Evolutionary conservation across 371 early-diverging fungal genomes (phyloP), one percentile per base, ranked within the genome.

Genomic region (Mortierella sp.): DNA sequence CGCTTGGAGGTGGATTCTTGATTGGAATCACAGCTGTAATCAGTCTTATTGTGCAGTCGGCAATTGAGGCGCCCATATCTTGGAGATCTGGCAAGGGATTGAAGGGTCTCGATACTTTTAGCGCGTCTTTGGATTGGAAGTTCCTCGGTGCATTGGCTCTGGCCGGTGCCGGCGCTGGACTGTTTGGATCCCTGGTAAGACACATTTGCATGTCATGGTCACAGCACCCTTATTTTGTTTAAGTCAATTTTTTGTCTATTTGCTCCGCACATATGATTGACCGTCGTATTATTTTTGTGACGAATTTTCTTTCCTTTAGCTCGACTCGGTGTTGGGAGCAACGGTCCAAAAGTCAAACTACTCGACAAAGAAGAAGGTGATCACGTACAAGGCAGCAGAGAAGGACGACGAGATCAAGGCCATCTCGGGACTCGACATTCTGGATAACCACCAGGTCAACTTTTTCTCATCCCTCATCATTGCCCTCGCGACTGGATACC

Each of bases 241-340:
- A 34, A 41, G 11, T 43, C 40, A 29, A 8, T 48, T 48, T 16
- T 14, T 63, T 26, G 3, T 44, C 16, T 34, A 44, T 37, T 40
- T 19, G 24, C 45, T 34, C 9, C 29, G 37, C 39, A 34, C 22
- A 9, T 40, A 41, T 39, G 7, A n/a, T 31, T 52, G 19, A 9
- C n/a, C n/a, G n/a, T n/a, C n/a, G n/a, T n/a, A n/a, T n/a, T n/a
- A n/a, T n/a, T n/a, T n/a, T n/a, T n/a, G n/a, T n/a, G n/a, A n/a
- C n/a, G n/a, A n/a, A n/a, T n/a, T n/a, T n/a, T n/a, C n/a, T n/a
- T 10, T 39, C n/a, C n/a, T 24, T 29, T 74, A 92, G 91, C 82
- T 95, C 19, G 97, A 97, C 84, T 96, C 96, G 29, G 34, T 96
- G 0, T 84, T 97, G 34, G 97, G 97, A n/a, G 96, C 93, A 10